Evolutionary conservation across 345 rosid species (phyloP).

Genomic region (Hevea brasiliensis): DNA sequence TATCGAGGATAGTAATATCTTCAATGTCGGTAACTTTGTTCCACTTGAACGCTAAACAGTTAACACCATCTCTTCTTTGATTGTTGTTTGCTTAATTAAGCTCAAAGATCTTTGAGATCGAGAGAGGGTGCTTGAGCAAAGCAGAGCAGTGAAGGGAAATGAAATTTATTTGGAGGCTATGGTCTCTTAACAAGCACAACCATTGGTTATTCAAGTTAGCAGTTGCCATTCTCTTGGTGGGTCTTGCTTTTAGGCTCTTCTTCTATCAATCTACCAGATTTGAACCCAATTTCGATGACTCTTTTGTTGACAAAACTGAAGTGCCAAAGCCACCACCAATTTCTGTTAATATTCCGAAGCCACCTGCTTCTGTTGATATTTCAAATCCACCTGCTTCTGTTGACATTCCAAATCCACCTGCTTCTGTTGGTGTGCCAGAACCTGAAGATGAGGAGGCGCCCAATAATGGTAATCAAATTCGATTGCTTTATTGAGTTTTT

Average conservation of each 20-base stretch:
- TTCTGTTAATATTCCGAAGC: neutral
- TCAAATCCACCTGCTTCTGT: neutral
- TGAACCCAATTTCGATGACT: constrained; percentile 26
- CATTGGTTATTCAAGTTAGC: constrained; percentile 54
- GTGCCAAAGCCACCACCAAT: neutral
- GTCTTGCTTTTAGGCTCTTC: constrained; percentile 61
- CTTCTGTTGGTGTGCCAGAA: constrained; percentile 30
- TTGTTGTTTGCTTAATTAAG: neutral
- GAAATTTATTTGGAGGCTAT: constrained; percentile 49
- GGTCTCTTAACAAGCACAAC: constrained; percentile 42
- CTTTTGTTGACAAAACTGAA: constrained; percentile 26
- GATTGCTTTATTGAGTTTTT: constrained; percentile 18
- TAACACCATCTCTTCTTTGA: constrained; percentile 2
- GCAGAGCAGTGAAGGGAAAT: constrained; percentile 27
- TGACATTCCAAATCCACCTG: constrained; percentile 10
- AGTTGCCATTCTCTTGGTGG: constrained; percentile 45
- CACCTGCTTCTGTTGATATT: constrained; percentile 3
- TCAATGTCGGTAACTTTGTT: constrained; percentile 13
- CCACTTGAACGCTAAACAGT: neutral
- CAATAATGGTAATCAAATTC: constrained; percentile 39
- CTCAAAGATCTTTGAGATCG: constrained; percentile 10
- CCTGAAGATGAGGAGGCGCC: constrained; percentile 50
- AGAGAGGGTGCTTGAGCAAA: neutral
- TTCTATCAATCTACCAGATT: constrained; percentile 38
- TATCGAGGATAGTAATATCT: neutral